Evolutionary conservation across 805 yeast genomes (phyloP).

Genomic region (Candida ficus): DNA sequence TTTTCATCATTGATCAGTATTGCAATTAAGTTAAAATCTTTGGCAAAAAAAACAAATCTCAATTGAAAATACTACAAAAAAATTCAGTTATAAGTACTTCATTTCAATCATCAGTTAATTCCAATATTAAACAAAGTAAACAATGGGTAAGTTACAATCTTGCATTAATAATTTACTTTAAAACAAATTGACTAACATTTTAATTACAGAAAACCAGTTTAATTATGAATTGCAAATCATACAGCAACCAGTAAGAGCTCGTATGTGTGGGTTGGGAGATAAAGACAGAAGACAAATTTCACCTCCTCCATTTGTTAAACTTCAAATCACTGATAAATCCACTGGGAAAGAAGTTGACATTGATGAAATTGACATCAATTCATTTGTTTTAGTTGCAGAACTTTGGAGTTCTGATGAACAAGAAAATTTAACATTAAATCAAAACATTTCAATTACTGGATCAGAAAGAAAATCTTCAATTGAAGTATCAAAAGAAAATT

Average conservation of each 20-base stretch:
- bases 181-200: too few species aligned
- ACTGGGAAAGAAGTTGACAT: slow-evolving; percentile 25
- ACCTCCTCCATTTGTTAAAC: slow-evolving; percentile 29
- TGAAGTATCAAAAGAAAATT: background rate
- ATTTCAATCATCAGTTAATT: too few species aligned
- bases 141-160: background rate
- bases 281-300: slow-evolving; percentile 30
- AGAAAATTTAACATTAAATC: slow-evolving; percentile 17
- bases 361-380: slow-evolving; percentile 27
- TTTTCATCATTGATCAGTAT: too few species aligned
- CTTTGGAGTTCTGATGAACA: slow-evolving; percentile 34
- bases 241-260: slow-evolving; percentile 40
- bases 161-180: too few species aligned
- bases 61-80: too few species aligned
- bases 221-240: slow-evolving; percentile 20
- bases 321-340: slow-evolving; percentile 16
- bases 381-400: slow-evolving; percentile 34
- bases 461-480: background rate
- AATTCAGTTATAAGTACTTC: too few species aligned
- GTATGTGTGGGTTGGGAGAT: slow-evolving; percentile 44
- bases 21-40: too few species aligned
- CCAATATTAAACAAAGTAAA: too few species aligned
- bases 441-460: slow-evolving; percentile 8
- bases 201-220: background rate
- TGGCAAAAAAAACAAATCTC: too few species aligned